A percentile compares a stretch with the other conserved stretches of the same genome.
These are phyloP conservation scores for Nannochloropsis salina DNA, from an alignment of 108 stramenopile species.

Conservation along the genomic window DNA sequence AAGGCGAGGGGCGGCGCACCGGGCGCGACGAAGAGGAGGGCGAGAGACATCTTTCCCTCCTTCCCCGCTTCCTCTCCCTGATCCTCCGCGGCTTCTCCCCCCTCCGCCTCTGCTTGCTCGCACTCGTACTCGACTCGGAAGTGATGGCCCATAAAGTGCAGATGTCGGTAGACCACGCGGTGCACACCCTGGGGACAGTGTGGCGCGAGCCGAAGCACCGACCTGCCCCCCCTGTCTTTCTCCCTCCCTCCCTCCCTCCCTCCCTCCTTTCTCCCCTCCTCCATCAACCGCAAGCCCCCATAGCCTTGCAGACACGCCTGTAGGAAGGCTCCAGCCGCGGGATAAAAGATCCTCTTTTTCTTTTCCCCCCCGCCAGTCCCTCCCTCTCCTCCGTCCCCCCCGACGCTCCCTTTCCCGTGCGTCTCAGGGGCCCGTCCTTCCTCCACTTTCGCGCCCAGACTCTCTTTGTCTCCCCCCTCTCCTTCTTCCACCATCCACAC, in stretches of 20 bases:
- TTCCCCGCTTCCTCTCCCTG: not conserved
- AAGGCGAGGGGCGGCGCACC: not conserved
- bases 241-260: not conserved
- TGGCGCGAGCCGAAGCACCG: not conserved
- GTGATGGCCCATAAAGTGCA: not conserved
- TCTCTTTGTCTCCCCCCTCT: not conserved
- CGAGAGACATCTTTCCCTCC: not conserved
- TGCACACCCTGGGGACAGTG: not conserved
- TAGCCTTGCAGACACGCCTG: slow-evolving; percentile 25
- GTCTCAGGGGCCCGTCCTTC: not conserved
- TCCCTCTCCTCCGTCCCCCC: not conserved
- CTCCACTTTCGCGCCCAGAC: not conserved
- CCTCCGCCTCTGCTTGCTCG: not conserved
- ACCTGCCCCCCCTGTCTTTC: not conserved
- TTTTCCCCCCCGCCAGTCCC: not conserved
- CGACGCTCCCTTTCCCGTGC: not conserved
- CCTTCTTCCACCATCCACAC: too few relatives aligned
- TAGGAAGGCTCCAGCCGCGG: slow-evolving; percentile 27
- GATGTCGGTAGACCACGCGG: not conserved
- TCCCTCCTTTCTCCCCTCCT: not conserved
- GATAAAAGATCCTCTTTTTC: slow-evolving; percentile 20
- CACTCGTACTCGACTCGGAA: not conserved
- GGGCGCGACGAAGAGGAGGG: not conserved
- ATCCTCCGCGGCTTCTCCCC: not conserved
- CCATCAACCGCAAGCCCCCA: slow-evolving; percentile 21